Evolutionary conservation across 176 grass and related monocot species (phyloP).

Genomic region (Bolboschoenus planiculmis): DNA sequence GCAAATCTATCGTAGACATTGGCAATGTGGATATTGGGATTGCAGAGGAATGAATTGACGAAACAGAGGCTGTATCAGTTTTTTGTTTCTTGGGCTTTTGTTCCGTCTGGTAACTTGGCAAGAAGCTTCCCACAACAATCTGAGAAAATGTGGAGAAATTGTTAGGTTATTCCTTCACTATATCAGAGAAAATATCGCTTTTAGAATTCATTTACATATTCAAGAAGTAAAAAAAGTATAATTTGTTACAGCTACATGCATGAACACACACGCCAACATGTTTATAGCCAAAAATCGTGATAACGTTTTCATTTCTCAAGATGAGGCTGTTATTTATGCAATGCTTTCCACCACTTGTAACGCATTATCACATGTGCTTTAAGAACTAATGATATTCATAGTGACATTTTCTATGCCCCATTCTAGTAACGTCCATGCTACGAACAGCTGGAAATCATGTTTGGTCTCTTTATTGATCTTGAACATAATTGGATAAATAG

Average conservation of each 20-base stretch:
- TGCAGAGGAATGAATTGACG: constrained; percentile 26
- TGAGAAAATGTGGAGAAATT: constrained; percentile 19
- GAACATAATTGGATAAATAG: neutral
- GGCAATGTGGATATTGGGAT: constrained; percentile 37
- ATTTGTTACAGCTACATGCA: neutral
- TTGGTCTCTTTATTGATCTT: neutral
- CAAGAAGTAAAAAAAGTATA: neutral
- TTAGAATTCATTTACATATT: neutral
- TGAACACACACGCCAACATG: neutral
- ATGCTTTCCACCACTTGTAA: neutral
- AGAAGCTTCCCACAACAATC: constrained; percentile 85
- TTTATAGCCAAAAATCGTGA: neutral
- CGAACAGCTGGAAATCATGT: neutral
- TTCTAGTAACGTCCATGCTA: neutral
- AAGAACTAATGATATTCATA: neutral
- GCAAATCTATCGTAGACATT: constrained; percentile 30
- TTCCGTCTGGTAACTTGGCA: constrained; percentile 68
- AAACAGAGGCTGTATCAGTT: neutral
- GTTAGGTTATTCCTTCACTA: neutral
- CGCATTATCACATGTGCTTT: neutral
- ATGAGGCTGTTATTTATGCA: neutral
- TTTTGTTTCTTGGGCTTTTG: constrained; percentile 68
- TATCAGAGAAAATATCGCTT: neutral
- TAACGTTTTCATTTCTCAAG: neutral
- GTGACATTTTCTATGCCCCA: neutral